Conservation (phyloP, 306 rosid species). For the Morella rubra region DNA sequence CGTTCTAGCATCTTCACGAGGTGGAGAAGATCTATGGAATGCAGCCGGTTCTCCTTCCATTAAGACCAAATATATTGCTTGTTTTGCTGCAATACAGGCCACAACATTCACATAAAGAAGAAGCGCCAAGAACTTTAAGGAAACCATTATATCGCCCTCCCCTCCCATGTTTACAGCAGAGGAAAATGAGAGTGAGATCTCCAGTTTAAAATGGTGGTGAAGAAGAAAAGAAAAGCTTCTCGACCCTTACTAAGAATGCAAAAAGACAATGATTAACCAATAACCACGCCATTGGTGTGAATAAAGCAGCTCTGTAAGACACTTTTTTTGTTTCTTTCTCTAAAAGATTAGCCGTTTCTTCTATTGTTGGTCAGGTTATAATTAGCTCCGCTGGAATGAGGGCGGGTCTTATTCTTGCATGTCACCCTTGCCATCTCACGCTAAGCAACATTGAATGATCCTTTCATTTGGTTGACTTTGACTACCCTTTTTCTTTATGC, state of each 20-base stretch:
- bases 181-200: not conserved
- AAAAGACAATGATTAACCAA: not conserved
- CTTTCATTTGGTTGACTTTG: not conserved
- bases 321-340: not conserved
- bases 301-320: not conserved
- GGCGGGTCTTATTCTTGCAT: not conserved
- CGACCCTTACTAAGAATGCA: conserved; percentile 10
- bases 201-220: not conserved
- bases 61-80: conserved; percentile 61
- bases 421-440: conserved; percentile 27
- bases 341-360: too few relatives aligned
- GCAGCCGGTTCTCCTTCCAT: conserved; percentile 57
- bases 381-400: not conserved
- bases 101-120: conserved; percentile 3
- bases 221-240: not conserved
- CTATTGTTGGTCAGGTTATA: too few relatives aligned
- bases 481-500: not conserved
- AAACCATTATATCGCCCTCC: not conserved
- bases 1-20: conserved; percentile 23
- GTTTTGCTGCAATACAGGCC: conserved; percentile 47
- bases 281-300: conserved; percentile 19
- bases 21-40: conserved; percentile 36
- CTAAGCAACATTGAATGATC: conserved; percentile 11
- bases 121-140: conserved; percentile 10
- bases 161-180: conserved; percentile 13